These are phyloP conservation scores for Russula earlei DNA, from an alignment of 768 basidiomycete species.

Conservation along the genomic window DNA sequence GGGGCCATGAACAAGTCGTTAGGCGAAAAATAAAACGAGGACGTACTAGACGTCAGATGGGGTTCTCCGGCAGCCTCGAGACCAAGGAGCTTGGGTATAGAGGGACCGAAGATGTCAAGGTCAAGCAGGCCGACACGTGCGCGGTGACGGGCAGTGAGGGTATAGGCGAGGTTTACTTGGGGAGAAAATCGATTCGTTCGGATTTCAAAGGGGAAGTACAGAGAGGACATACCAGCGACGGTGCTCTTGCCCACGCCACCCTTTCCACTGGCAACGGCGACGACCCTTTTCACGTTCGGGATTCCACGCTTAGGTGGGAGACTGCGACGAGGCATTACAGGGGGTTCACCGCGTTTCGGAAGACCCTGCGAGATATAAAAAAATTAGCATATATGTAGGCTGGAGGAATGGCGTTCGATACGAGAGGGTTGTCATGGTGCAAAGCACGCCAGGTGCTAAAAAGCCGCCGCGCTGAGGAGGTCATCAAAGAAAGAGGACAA, in stretches of 20 bases:
- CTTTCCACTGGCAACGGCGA: slow-evolving; percentile 87
- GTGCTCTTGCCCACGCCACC: slow-evolving; percentile 97
- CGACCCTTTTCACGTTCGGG: slow-evolving; percentile 66
- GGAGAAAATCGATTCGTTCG: not conserved
- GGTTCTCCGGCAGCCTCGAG: slow-evolving; percentile 74
- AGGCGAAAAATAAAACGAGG: not conserved
- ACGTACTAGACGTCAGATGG: slow-evolving; percentile 56
- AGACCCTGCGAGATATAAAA: slow-evolving; percentile 24
- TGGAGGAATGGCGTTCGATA: slow-evolving; percentile 23
- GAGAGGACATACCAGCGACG: slow-evolving; percentile 55
- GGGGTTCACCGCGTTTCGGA: slow-evolving; percentile 21
- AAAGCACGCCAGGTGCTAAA: slow-evolving; percentile 12
- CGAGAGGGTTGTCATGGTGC: slow-evolving; percentile 50
- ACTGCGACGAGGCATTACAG: slow-evolving; percentile 36
- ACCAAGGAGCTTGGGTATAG: slow-evolving; percentile 88
- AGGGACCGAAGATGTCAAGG: slow-evolving; percentile 93
- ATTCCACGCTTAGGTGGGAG: slow-evolving; percentile 52
- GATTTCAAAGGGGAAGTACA: not conserved
- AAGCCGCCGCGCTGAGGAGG: not conserved
- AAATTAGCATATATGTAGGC: slow-evolving; percentile 3
- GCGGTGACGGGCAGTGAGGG: slow-evolving; percentile 41
- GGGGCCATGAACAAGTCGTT: too few relatives aligned
- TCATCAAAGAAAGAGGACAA: not conserved
- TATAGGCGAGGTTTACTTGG: slow-evolving; percentile 74
- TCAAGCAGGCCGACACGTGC: slow-evolving; percentile 78